Evolutionary conservation across 2,329 filamentous ascomycete genomes (phyloP), one percentile per base, ranked within the genome.

Genomic region (Paracorniculantispora psalliotae): DNA sequence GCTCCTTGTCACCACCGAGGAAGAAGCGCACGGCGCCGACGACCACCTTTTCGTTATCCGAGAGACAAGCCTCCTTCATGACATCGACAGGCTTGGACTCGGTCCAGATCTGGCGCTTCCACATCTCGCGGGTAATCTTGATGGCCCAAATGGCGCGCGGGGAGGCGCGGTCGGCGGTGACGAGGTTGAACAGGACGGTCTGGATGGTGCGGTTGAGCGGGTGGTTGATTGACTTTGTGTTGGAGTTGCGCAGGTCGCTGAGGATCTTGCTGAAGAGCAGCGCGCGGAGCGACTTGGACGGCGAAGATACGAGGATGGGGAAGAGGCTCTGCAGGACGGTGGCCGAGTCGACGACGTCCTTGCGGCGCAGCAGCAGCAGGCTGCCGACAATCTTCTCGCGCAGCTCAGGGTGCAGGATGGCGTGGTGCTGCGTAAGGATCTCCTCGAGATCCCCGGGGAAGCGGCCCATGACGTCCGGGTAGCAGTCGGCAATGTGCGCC

Each of bases 31-130:
- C 90, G 47, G 91, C 92, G 17, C 92, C 91, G 6, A 89, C 80
- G 26, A 94, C 85, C 3, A 97, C 92, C 76, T 99, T 99, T 67
- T 96, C 91, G 66, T 97, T 96, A 54, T 96, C 89, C 3, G 91
- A 86, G 59, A 99, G 76, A 57, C 88, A 87, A 0, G 93, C 92
- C 74, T 96, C 90, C 75, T 96, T 96, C 92, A 99, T 97, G 64
- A 97, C 90, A 68, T 96, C 92, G n/a, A 97, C 94, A 0, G 93
- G 87, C 72, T 92, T 94, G 2, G 92, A 85, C 68, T 99, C 94
- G 10, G 90, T 91, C 94, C 94, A 99, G 63, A 97, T 87, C 67
- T 97, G 92, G 49, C 93, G 84, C 75, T 92, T 96, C 94, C 94
- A 99, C 69, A 99, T 79, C 77, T 99, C 94, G 62, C 93, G 84